Conservation (phyloP, 805 yeast genomes). For the Candida golubevii region DNA sequence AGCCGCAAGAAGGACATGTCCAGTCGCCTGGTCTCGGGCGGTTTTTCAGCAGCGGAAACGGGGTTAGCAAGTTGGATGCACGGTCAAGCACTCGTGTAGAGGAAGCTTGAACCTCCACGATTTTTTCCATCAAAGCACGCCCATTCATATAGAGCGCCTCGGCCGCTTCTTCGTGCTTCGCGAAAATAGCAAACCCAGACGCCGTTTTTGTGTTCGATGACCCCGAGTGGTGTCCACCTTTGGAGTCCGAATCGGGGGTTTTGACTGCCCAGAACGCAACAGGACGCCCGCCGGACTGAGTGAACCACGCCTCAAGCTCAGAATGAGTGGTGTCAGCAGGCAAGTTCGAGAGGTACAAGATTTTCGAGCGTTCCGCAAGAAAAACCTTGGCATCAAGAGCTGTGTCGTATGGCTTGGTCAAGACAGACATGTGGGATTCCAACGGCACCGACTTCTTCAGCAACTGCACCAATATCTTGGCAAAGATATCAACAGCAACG, state of each 20-base stretch:
- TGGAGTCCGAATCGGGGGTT: conserved; percentile 35
- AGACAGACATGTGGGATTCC: conserved; percentile 49
- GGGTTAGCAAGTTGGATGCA: conserved; percentile 75
- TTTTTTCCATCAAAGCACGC: conserved; percentile 63
- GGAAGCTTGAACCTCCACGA: conserved; percentile 84
- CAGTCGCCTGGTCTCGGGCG: conserved; percentile 96
- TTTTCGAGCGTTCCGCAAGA: conserved; percentile 65
- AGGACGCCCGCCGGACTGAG: conserved; percentile 81
- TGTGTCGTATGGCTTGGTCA: conserved; percentile 73
- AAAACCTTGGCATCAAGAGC: conserved; percentile 69
- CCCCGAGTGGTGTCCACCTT: conserved; percentile 9
- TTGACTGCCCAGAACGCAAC: conserved; percentile 86
- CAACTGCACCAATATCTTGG: conserved; percentile 44
- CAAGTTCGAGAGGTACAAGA: conserved; percentile 73
- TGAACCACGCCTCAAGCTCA: conserved; percentile 88
- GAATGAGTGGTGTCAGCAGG: conserved; percentile 86
- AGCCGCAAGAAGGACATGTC: conserved; percentile 97
- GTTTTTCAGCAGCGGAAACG: conserved; percentile 81
- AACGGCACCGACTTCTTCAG: conserved; percentile 45
- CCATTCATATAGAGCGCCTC: conserved; percentile 80
- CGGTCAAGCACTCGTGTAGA: conserved; percentile 71
- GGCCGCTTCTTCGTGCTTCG: conserved; percentile 80
- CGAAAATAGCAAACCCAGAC: conserved; percentile 82
- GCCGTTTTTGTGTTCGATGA: conserved; percentile 41
- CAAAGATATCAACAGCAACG: conserved; percentile 40